Evolutionary conservation across 1,284 basidiomycete species (phyloP).

Genomic region (Sporisorium iseilematis-ciliati): DNA sequence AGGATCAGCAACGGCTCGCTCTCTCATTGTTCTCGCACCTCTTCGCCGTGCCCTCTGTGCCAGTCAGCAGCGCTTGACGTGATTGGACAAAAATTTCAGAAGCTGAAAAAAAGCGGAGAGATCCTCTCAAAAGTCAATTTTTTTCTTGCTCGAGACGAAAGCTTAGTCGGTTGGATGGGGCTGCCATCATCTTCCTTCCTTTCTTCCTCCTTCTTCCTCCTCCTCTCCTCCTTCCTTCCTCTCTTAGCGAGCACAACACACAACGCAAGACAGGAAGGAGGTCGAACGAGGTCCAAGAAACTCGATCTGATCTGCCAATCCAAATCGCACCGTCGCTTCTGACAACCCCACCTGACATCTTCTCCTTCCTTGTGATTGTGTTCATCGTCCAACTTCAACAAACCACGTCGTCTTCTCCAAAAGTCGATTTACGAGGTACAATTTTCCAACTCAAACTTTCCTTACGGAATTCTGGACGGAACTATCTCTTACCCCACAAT

Average conservation of each 20-base stretch:
- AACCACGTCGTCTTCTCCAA: conserved; percentile 9
- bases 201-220: conserved; percentile 52
- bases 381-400: conserved; percentile 40
- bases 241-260: conserved; percentile 54
- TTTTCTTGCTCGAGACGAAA: conserved; percentile 7
- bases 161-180: conserved; percentile 29
- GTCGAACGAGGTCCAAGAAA: conserved; percentile 56
- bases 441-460: not conserved
- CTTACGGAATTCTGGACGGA: not conserved
- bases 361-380: conserved; percentile 50
- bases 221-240: conserved; percentile 52
- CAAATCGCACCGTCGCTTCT: conserved; percentile 41
- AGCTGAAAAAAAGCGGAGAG: conserved; percentile 6
- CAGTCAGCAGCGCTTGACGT: not conserved
- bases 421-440: conserved; percentile 10
- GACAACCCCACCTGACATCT: conserved; percentile 23
- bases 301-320: conserved; percentile 52
- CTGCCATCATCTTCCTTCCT: conserved; percentile 54
- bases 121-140: not conserved
- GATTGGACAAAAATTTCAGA: not conserved
- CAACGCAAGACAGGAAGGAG: conserved; percentile 57
- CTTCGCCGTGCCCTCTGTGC: no score
- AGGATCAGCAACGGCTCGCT: not conserved
- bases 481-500: no score
- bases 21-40: no score